Conservation (phyloP, 495 filamentous ascomycete species). For the Copromyces sp. region DNA sequence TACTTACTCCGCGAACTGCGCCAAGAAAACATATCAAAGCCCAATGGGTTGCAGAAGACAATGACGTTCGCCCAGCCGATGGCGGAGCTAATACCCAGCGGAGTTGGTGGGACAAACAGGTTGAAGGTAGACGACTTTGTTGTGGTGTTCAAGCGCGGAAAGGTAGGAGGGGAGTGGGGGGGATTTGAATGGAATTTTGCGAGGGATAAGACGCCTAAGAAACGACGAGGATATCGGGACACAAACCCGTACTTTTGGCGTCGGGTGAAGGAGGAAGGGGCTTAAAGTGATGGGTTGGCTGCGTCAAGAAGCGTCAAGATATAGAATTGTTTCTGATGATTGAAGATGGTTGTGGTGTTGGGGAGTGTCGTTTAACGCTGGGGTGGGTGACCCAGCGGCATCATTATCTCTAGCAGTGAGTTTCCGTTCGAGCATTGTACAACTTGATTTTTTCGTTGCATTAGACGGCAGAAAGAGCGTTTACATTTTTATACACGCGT, state of each 20-base stretch:
- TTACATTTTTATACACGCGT: neutral
- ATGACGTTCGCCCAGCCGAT: slow-evolving; percentile 12
- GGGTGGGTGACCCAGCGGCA: neutral
- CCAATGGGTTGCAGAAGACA: neutral
- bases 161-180: neutral
- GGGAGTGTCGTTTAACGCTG: neutral
- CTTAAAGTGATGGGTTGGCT: neutral
- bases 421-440: neutral
- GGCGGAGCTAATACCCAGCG: slow-evolving; percentile 2
- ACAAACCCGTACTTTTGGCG: neutral
- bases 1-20: slow-evolving; percentile 5
- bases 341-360: neutral
- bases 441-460: neutral
- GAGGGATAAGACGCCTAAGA: neutral
- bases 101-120: slow-evolving; percentile 8
- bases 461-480: neutral
- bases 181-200: neutral
- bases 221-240: neutral
- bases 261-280: neutral
- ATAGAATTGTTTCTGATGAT: neutral
- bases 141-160: neutral
- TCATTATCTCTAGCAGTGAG: neutral
- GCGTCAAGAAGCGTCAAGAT: neutral
- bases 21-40: neutral
- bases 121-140: slow-evolving; percentile 1